Conservation (phyloP, 2,329 filamentous ascomycete genomes). For the Cercospora zeina region DNA sequence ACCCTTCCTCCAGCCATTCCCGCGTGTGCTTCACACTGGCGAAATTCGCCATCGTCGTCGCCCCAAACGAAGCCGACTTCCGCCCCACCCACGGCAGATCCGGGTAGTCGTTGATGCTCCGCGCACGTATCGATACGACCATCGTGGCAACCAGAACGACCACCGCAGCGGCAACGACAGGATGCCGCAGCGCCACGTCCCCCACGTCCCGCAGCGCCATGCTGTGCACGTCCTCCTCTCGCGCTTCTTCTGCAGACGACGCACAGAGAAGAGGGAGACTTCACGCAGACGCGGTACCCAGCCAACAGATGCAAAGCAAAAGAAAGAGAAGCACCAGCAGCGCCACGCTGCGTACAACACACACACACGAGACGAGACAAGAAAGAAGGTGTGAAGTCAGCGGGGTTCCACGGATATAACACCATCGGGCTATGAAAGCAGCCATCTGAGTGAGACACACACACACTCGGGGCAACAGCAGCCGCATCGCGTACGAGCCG, state of each 20-base stretch:
- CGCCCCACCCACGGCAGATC: constrained; percentile 31
- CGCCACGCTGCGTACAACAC: too few relatives aligned
- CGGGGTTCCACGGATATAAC: too few relatives aligned
- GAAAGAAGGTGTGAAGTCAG: too few relatives aligned
- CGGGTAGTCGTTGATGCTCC: constrained; percentile 10
- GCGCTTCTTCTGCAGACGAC: background rate
- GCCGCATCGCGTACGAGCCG: too few relatives aligned
- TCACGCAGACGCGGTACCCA: background rate
- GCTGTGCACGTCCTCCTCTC: background rate
- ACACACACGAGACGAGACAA: too few relatives aligned
- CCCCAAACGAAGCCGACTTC: constrained; percentile 17
- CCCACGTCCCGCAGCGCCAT: constrained; percentile 1
- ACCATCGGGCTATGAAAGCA: too few relatives aligned
- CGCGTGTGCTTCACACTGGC: constrained; percentile 19
- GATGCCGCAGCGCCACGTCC: constrained; percentile 3
- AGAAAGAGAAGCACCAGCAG: background rate
- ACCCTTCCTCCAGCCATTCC: constrained; percentile 27
- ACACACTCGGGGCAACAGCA: too few relatives aligned
- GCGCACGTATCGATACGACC: background rate
- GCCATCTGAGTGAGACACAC: too few relatives aligned
- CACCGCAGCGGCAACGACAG: constrained; percentile 5
- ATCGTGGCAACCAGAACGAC: constrained; percentile 4
- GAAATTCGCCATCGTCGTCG: constrained; percentile 22
- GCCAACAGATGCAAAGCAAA: background rate
- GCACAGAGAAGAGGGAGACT: background rate